Evolutionary conservation across 2,329 filamentous ascomycete genomes (phyloP).

Genomic region (Fusarium sp.): DNA sequence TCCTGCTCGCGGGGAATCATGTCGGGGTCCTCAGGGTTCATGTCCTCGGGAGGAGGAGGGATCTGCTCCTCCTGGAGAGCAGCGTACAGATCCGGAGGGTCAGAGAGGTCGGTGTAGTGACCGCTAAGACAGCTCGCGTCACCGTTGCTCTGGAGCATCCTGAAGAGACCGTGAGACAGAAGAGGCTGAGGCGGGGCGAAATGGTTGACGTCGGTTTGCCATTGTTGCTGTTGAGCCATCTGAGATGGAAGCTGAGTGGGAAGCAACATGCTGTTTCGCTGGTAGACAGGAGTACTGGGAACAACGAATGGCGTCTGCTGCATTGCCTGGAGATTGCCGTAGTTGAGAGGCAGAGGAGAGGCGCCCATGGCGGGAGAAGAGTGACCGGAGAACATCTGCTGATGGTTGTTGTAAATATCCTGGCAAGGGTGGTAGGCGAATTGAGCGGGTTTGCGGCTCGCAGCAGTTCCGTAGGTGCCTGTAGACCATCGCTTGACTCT

Average conservation of each 20-base stretch:
- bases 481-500: constrained; percentile 83
- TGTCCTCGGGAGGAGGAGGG: constrained; percentile 81
- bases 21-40: constrained; percentile 82
- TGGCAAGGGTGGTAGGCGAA: constrained; percentile 72
- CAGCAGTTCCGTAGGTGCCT: constrained; percentile 72
- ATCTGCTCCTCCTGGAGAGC: constrained; percentile 79
- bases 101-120: constrained; percentile 78
- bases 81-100: constrained; percentile 81
- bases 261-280: constrained; percentile 69
- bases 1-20: constrained; percentile 83
- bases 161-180: constrained; percentile 78
- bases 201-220: constrained; percentile 62
- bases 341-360: constrained; percentile 64
- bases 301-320: constrained; percentile 68
- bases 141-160: constrained; percentile 79
- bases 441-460: constrained; percentile 67
- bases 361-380: constrained; percentile 59
- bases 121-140: constrained; percentile 74
- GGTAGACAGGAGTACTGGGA: constrained; percentile 62
- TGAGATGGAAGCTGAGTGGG: constrained; percentile 62
- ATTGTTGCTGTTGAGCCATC: constrained; percentile 61
- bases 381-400: constrained; percentile 60
- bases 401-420: constrained; percentile 68
- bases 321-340: constrained; percentile 65
- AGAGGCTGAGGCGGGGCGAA: constrained; percentile 71